Conservation (phyloP, 495 filamentous ascomycete genomes). For the Aspergillus homomorphus region DNA sequence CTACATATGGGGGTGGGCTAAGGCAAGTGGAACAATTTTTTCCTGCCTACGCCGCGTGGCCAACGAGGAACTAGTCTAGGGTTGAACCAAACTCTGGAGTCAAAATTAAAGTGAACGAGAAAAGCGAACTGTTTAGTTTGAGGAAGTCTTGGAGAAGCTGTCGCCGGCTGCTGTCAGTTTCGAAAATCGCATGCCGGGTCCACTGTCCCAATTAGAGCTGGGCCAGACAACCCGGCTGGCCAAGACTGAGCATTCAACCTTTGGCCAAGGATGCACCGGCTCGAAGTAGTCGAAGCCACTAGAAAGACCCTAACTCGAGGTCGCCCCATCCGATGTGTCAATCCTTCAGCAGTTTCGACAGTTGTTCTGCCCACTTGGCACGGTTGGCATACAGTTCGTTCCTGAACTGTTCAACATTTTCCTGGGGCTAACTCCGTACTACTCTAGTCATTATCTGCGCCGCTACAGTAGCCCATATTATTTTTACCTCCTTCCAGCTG, state of each 20-base stretch:
- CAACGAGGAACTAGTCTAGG: not conserved
- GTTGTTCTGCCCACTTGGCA: not conserved
- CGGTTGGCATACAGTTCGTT: not conserved
- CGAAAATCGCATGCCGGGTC: not conserved
- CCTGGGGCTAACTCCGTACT: not conserved
- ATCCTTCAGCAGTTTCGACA: not conserved
- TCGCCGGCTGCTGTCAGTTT: not conserved
- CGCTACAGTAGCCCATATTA: not conserved
- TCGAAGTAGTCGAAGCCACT: not conserved
- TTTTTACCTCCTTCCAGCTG: not conserved
- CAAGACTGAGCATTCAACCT: not conserved
- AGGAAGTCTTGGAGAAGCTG: not conserved
- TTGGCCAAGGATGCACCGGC: not conserved
- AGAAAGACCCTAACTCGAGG: not conserved
- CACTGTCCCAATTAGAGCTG: not conserved
- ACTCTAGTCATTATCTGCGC: not conserved
- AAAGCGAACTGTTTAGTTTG: not conserved
- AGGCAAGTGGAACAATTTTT: not conserved
- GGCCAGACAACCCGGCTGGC: no score
- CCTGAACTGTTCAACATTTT: not conserved
- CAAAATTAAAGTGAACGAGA: not conserved
- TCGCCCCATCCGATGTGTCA: not conserved
- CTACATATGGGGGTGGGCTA: not conserved
- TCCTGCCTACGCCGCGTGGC: not conserved
- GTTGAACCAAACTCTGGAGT: not conserved